Evolutionary conservation across 2,329 filamentous ascomycete species (phyloP).

Genomic region (Sarocladium kiliense): DNA sequence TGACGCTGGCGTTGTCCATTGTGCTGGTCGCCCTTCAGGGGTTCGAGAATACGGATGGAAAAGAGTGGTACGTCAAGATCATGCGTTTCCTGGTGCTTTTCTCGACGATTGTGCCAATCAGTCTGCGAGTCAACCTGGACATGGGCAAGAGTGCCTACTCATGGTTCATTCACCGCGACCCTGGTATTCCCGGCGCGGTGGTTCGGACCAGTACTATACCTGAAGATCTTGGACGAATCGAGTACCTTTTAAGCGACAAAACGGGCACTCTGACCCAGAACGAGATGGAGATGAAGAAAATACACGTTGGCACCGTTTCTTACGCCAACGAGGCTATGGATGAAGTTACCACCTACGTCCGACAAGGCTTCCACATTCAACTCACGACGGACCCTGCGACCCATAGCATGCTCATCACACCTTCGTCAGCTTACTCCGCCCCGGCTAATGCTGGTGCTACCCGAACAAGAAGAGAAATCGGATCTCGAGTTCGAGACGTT

Average conservation of each 20-base stretch:
- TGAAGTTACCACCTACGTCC: slow-evolving; percentile 82
- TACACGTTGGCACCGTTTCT: slow-evolving; percentile 95
- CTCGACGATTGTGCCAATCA: slow-evolving; percentile 98
- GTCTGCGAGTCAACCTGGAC: slow-evolving; percentile 90
- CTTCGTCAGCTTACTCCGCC: slow-evolving; percentile 65
- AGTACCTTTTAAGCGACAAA: slow-evolving; percentile 95
- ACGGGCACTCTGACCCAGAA: slow-evolving; percentile 98
- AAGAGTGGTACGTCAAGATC: slow-evolving; percentile 90
- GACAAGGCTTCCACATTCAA: slow-evolving; percentile 68
- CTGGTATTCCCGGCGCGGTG: slow-evolving; percentile 84
- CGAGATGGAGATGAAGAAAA: slow-evolving; percentile 98
- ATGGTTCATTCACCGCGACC: slow-evolving; percentile 87
- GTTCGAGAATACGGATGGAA: slow-evolving; percentile 61
- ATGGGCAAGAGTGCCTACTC: slow-evolving; percentile 97
- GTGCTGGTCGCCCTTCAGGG: slow-evolving; percentile 84
- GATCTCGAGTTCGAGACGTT: slow-evolving; percentile 85
- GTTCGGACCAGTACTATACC: slow-evolving; percentile 97
- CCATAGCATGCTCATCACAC: slow-evolving; percentile 60
- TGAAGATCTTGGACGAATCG: slow-evolving; percentile 90
- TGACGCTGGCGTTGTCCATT: slow-evolving; percentile 82
- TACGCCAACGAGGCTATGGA: slow-evolving; percentile 99
- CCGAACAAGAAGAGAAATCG: slow-evolving; percentile 86
- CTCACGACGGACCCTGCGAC: slow-evolving; percentile 38
- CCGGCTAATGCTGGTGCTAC: slow-evolving; percentile 61
- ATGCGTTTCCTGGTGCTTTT: slow-evolving; percentile 98